Conservation (phyloP, 2,329 filamentous ascomycete genomes). For the Decorospora gaudefroyi region DNA sequence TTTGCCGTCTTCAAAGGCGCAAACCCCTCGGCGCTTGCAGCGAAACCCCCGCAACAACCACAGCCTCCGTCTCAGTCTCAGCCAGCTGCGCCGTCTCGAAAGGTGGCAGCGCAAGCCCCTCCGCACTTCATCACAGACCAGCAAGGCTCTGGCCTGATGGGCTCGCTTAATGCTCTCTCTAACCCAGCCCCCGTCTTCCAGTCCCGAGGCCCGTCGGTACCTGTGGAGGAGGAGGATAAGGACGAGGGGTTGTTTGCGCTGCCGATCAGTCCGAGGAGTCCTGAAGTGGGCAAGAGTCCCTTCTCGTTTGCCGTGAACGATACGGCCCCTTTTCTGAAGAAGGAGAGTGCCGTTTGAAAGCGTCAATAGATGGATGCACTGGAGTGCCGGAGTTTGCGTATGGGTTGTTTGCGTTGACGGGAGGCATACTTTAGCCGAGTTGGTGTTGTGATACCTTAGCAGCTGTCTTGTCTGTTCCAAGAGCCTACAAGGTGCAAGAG, state of each 20-base stretch:
- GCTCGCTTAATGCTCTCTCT: constrained; percentile 53
- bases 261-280: constrained; percentile 82
- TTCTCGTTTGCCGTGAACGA: constrained; percentile 63
- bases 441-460: constrained; percentile 24
- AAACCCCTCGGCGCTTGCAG: constrained; percentile 47
- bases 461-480: constrained; percentile 5
- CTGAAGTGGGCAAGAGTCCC: constrained; percentile 82
- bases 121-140: constrained; percentile 49
- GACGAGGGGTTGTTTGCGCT: constrained; percentile 87
- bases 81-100: constrained; percentile 36
- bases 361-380: neutral
- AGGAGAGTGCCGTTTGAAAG: constrained; percentile 35
- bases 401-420: constrained; percentile 2
- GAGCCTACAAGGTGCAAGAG: constrained; percentile 1
- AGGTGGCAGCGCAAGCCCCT: constrained; percentile 40
- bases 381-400: constrained; percentile 5
- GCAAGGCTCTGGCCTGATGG: constrained; percentile 49
- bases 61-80: constrained; percentile 30
- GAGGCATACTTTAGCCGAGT: constrained; percentile 4
- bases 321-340: constrained; percentile 40
- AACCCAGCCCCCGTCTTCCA: constrained; percentile 37
- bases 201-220: constrained; percentile 40
- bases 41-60: constrained; percentile 49
- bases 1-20: constrained; percentile 64
- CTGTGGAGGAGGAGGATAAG: constrained; percentile 54